Percentiles rank a stretch among this genome's conserved stretches.
Evolutionary conservation across 2,329 filamentous ascomycete genomes (phyloP).

Genomic region (Colletotrichum lindemuthianum): DNA sequence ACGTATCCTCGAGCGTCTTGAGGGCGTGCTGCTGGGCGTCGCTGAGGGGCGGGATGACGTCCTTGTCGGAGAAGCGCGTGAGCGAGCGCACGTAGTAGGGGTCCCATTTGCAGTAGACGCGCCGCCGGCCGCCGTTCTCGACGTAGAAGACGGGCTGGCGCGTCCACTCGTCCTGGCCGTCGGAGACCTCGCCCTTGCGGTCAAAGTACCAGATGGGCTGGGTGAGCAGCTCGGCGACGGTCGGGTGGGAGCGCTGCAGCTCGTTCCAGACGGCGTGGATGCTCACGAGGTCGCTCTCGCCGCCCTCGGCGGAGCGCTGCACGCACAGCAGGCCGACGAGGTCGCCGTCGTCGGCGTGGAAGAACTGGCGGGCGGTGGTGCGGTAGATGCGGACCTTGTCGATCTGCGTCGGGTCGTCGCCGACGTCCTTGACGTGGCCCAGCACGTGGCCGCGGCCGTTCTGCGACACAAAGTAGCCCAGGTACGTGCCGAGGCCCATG

Average conservation of each 20-base stretch:
- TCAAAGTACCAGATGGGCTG: constrained; percentile 92
- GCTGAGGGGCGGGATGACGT: constrained; percentile 78
- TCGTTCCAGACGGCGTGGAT: constrained; percentile 85
- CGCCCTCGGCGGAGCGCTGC: constrained; percentile 80
- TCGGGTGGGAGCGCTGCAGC: constrained; percentile 78
- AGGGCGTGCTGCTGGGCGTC: constrained; percentile 75
- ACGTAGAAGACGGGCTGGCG: constrained; percentile 79
- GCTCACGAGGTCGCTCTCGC: constrained; percentile 84
- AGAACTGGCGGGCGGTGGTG: constrained; percentile 86
- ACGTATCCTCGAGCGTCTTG: constrained; percentile 78
- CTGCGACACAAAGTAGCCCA: constrained; percentile 89
- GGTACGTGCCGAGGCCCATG: constrained; percentile 86
- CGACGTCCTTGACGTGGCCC: constrained; percentile 89
- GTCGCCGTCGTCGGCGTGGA: constrained; percentile 86
- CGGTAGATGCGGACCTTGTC: constrained; percentile 91
- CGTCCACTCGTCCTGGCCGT: constrained; percentile 80
- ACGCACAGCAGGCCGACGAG: constrained; percentile 87
- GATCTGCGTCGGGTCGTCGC: constrained; percentile 82
- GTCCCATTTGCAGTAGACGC: constrained; percentile 88
- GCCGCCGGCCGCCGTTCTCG: constrained; percentile 71
- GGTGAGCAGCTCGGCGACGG: constrained; percentile 79
- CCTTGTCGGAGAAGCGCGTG: constrained; percentile 76
- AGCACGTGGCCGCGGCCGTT: constrained; percentile 87
- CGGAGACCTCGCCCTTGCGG: constrained; percentile 83
- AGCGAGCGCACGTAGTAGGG: constrained; percentile 87